Conservation (phyloP, 1,139 yeast genomes). For the Suhomyces chickasaworum region DNA sequence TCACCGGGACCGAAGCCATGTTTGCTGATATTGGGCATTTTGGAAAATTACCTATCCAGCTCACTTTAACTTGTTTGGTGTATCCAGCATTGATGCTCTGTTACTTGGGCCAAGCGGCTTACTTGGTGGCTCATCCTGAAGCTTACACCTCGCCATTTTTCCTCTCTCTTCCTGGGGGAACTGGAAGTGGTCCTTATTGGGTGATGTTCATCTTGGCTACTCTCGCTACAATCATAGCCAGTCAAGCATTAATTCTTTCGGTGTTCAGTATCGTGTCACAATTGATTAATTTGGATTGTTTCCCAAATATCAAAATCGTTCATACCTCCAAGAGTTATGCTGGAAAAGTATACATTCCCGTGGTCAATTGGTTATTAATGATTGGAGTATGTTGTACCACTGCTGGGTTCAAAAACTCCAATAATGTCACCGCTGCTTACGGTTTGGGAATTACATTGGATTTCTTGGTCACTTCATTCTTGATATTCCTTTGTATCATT, state of each 20-base stretch:
- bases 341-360: slow-evolving; percentile 56
- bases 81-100: slow-evolving; percentile 53
- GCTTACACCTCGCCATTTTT: slow-evolving; percentile 47
- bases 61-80: slow-evolving; percentile 48
- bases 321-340: slow-evolving; percentile 46
- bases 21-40: slow-evolving; percentile 64
- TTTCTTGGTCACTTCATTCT: slow-evolving; percentile 51
- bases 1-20: slow-evolving; percentile 66
- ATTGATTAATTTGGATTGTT: slow-evolving; percentile 54
- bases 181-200: slow-evolving; percentile 50
- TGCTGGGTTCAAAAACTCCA: slow-evolving; percentile 53
- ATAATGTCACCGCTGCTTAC: slow-evolving; percentile 59
- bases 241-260: slow-evolving; percentile 60
- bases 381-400: slow-evolving; percentile 51
- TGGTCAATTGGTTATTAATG: slow-evolving; percentile 51
- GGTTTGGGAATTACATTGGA: slow-evolving; percentile 61
- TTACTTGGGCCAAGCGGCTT: slow-evolving; percentile 63
- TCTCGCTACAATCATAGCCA: slow-evolving; percentile 57
- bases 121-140: slow-evolving; percentile 43
- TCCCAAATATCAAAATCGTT: slow-evolving; percentile 48
- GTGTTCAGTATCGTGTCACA: slow-evolving; percentile 56
- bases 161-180: slow-evolving; percentile 53
- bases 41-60: slow-evolving; percentile 51
- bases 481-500: slow-evolving; percentile 47
- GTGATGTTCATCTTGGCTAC: slow-evolving; percentile 55